Evolutionary conservation across 345 rosid species (phyloP).

Genomic region (Trapa bicornis): DNA sequence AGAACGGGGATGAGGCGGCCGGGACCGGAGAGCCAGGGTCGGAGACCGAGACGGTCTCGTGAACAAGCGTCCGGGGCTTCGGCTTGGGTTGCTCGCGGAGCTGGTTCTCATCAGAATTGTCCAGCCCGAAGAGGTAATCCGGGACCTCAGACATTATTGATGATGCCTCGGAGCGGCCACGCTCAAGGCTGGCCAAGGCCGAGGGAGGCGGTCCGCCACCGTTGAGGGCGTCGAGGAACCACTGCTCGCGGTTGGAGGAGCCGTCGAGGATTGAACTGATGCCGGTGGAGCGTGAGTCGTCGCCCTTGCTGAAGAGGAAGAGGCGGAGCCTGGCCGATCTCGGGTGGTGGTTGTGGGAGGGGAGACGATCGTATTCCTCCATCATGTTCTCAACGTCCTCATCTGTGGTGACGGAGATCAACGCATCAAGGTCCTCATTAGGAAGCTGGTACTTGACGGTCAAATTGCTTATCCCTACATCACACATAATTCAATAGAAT

Average conservation of each 20-base stretch:
- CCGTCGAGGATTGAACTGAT: conserved; percentile 81
- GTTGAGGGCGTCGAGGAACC: conserved; percentile 88
- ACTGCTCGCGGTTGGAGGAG: conserved; percentile 68
- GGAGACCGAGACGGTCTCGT: conserved; percentile 51
- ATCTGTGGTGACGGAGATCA: conserved; percentile 84
- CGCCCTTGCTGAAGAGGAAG: conserved; percentile 46
- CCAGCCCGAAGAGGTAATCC: conserved; percentile 81
- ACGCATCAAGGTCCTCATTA: conserved; percentile 88
- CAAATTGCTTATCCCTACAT: conserved; percentile 42
- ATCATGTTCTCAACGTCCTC: conserved; percentile 98
- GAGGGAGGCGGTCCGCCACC: conserved; percentile 30
- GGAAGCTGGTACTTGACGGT: conserved; percentile 91
- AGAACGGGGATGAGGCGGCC: conserved; percentile 51
- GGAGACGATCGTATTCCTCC: conserved; percentile 84
- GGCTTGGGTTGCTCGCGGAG: conserved; percentile 35
- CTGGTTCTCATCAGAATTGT: conserved; percentile 50
- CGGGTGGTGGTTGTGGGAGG: conserved; percentile 50
- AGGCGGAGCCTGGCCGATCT: conserved; percentile 74
- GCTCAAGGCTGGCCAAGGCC: conserved; percentile 36
- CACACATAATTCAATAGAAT: neutral
- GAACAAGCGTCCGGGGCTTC: conserved; percentile 25
- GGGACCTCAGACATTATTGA: conserved; percentile 83
- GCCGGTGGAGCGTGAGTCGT: conserved; percentile 56
- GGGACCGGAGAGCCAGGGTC: conserved; percentile 91
- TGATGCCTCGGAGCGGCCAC: conserved; percentile 72